A percentile compares a stretch with the other conserved stretches of the same genome.
phyloP scores from a whole-genome alignment of 2,329 filamentous ascomycete species.

The Colletotrichum magnum region DNA sequence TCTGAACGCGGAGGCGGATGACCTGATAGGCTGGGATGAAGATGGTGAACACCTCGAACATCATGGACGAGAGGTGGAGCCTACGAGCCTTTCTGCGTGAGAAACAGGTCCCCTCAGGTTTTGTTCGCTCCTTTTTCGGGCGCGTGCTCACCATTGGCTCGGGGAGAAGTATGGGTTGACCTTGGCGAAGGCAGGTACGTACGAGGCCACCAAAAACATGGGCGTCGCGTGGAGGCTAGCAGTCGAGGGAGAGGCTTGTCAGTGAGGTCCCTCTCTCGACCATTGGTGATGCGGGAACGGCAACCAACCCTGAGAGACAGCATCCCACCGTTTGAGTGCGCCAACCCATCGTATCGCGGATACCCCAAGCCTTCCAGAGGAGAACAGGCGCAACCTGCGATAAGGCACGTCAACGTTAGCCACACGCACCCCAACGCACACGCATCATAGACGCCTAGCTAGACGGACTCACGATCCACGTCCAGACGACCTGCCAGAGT shows the following conservation, averaged over 20 bases:
- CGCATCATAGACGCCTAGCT: too few relatives aligned
- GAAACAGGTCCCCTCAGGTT: background rate
- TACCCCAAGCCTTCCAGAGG: conserved; percentile 66
- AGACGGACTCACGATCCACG: conserved; percentile 57
- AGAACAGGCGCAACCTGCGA: conserved; percentile 62
- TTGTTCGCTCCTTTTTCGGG: background rate
- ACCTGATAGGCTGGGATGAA: conserved; percentile 61
- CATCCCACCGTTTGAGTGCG: conserved; percentile 65
- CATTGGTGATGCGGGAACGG: background rate
- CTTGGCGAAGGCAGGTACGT: conserved; percentile 53
- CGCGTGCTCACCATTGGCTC: conserved; percentile 62
- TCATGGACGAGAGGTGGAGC: conserved; percentile 65
- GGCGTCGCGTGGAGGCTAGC: conserved; percentile 67
- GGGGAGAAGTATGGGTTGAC: conserved; percentile 65
- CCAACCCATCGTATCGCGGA: conserved; percentile 71
- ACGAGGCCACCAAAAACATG: conserved; percentile 67
- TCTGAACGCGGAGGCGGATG: conserved; percentile 44
- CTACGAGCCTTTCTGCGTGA: conserved; percentile 36
- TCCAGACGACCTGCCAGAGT: conserved; percentile 69
- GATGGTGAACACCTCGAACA: conserved; percentile 69
- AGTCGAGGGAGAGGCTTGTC: background rate
- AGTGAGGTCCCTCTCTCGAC: background rate
- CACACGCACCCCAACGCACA: background rate
- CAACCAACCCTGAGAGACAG: conserved; percentile 49
- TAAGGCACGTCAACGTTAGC: conserved; percentile 10